Percentiles rank a stretch among this genome's conserved stretches.
phyloP scores from a whole-genome alignment of 805 yeast genomes.

The Metschnikowia shivogae region DNA sequence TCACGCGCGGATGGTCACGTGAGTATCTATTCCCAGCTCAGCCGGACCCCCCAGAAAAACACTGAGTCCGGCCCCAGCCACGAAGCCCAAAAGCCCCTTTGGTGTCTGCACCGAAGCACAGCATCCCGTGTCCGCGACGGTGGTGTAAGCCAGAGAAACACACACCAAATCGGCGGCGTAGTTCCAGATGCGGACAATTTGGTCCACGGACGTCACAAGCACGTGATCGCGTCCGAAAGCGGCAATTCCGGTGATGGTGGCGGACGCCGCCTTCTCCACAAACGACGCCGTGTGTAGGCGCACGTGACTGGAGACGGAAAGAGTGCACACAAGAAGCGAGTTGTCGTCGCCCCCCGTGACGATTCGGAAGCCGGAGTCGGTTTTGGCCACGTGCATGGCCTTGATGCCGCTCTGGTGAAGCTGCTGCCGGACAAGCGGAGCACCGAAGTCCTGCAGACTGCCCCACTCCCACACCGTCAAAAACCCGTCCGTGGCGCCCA shows the following conservation, averaged over 20 bases:
- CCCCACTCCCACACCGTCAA: conserved; percentile 48
- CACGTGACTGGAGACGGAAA: not conserved
- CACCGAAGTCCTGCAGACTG: conserved; percentile 16
- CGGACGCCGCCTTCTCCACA: conserved; percentile 66
- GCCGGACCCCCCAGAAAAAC: conserved; percentile 19
- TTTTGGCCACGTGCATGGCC: conserved; percentile 39
- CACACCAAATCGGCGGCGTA: conserved; percentile 23
- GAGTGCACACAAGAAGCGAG: conserved; percentile 41
- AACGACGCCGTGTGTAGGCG: conserved; percentile 29
- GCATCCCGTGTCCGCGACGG: conserved; percentile 90
- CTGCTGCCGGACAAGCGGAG: conserved; percentile 38
- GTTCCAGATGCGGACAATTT: conserved; percentile 65
- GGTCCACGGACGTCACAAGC: conserved; percentile 79
- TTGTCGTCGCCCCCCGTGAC: conserved; percentile 94
- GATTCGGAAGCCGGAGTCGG: conserved; percentile 24
- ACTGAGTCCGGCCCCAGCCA: conserved; percentile 86
- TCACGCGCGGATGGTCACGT: too few species aligned
- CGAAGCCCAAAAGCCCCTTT: conserved; percentile 33
- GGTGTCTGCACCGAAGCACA: conserved; percentile 37
- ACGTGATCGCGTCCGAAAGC: conserved; percentile 21
- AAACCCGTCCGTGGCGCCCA: conserved; percentile 81
- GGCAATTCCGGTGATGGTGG: conserved; percentile 72
- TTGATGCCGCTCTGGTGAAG: conserved; percentile 88
- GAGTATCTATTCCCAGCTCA: not conserved
- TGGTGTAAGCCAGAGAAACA: conserved; percentile 53